A percentile compares a stretch with the other conserved stretches of the same genome.
These are phyloP conservation scores for Gaultheria prostrata DNA, from an alignment of 148 eudicot species.

Conservation along the genomic window DNA sequence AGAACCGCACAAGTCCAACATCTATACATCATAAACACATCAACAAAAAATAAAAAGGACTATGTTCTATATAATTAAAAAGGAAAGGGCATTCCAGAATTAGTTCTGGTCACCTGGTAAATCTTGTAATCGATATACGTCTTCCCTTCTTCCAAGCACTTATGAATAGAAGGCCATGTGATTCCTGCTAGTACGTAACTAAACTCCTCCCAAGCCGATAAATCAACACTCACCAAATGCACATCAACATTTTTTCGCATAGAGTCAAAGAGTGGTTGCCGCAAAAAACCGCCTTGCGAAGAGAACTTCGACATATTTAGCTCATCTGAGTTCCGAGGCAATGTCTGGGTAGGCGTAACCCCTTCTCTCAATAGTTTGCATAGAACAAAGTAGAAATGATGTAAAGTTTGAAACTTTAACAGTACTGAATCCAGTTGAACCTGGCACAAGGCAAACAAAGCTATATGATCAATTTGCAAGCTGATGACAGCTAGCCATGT, in stretches of 20 bases:
- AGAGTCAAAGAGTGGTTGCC: constrained; percentile 51
- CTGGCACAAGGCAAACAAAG: constrained; percentile 35
- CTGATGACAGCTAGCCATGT: background rate
- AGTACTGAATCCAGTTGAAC: constrained; percentile 71
- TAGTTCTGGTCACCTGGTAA: constrained; percentile 60
- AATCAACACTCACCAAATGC: constrained; percentile 34
- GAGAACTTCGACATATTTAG: constrained; percentile 43
- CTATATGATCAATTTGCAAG: background rate
- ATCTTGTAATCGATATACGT: constrained; percentile 52
- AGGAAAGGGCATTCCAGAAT: background rate
- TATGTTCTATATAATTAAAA: background rate
- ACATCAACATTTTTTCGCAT: constrained; percentile 25
- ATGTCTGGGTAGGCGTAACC: constrained; percentile 24
- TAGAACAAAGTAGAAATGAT: constrained; percentile 89
- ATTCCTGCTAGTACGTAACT: constrained; percentile 54
- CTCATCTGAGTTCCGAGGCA: constrained; percentile 40
- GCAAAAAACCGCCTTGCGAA: constrained; percentile 85
- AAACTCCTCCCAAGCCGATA: constrained; percentile 62
- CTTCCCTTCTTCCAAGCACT: constrained; percentile 81
- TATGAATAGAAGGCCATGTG: constrained; percentile 71
- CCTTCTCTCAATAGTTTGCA: constrained; percentile 86
- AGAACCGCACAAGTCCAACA: background rate
- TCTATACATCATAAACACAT: background rate
- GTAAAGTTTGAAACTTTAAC: constrained; percentile 64
- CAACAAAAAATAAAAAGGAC: background rate